Conservation (phyloP, 2,329 filamentous ascomycete species). For the Coniochaeta hoffmannii region DNA sequence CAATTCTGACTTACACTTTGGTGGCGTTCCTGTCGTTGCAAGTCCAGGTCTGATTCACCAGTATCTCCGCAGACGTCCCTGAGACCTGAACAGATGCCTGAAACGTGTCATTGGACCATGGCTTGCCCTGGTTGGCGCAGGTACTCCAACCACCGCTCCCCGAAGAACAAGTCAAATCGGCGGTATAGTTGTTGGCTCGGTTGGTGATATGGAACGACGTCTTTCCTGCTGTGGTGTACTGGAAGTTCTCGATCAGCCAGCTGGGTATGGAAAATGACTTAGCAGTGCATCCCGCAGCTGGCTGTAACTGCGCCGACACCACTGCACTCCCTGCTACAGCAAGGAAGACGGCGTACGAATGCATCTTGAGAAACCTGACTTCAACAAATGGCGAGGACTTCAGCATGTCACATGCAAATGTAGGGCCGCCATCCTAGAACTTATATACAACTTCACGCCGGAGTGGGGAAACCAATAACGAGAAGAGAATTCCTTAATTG, state of each 20-base stretch:
- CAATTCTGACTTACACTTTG: slow-evolving; percentile 5
- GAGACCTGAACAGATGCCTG: slow-evolving; percentile 7
- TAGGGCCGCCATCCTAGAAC: neutral
- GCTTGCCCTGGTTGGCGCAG: neutral
- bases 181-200: slow-evolving; percentile 13
- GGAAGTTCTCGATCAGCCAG: slow-evolving; percentile 16
- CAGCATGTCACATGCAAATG: neutral
- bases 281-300: slow-evolving; percentile 11
- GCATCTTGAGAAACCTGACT: neutral
- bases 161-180: slow-evolving; percentile 7
- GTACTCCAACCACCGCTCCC: neutral
- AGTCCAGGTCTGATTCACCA: slow-evolving; percentile 14
- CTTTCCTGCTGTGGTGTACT: neutral
- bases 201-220: slow-evolving; percentile 12
- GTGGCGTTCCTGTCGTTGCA: slow-evolving; percentile 13
- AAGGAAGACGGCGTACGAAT: neutral
- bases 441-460: neutral
- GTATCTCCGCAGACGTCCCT: slow-evolving; percentile 4
- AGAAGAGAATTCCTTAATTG: neutral
- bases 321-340: slow-evolving; percentile 3
- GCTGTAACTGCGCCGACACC: slow-evolving; percentile 5
- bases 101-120: slow-evolving; percentile 5
- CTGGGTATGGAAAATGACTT: slow-evolving; percentile 17
- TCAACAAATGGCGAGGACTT: neutral
- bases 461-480: neutral